Evolutionary conservation across 352 stramenopile genomes (phyloP), one percentile per base, ranked within the genome.

Genomic region (Phytophthora sp.): DNA sequence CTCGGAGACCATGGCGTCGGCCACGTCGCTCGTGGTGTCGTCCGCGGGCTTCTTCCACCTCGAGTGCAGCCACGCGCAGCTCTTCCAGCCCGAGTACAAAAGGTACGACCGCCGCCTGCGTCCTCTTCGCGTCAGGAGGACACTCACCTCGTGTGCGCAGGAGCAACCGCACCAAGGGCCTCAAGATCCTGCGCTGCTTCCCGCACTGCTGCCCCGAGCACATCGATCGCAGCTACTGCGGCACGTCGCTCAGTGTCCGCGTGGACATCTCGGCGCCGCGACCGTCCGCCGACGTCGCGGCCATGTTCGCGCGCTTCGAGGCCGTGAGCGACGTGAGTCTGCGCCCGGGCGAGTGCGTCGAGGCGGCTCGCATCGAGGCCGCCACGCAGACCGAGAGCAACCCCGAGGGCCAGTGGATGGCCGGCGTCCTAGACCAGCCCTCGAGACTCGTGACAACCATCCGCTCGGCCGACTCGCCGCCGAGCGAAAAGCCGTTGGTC

Each of bases 141-240:
- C 15, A 17, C 24, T 12, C 24, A 46, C 23, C 28, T 34, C n/a
- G 9, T 31, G 46, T 32, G 12, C 6, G 8, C 43, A 87, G 77
- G 58, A 87, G 78, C 67, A 90, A 90, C 24, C 76, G 81, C 59
- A 91, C 82, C 38, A 91, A 89, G 35, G 79, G 82, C 0, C 70
- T 89, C 34, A 89, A 91, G 62, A 89, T 91, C 48, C 64, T 89
- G 10, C 74, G 80, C 17, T 79, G 71, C 61, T 92, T 92, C 44
- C 81, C 81, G 24, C 83, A 92, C 65, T 92, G 81, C 55, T 92
- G 83, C 42, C 81, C 81, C 0, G 66, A 83, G 30, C 83, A 92
- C 53, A 83, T 92, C 28, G 73, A 87, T 41, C 72, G 83, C 30
- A 92, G 83, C 62, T 92, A 92, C 49, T 90, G 83, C 48, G 83